Evolutionary conservation across 257 asterid species (phyloP), one percentile per base, ranked within the genome.

Genomic region (Fraxinus excelsior): DNA sequence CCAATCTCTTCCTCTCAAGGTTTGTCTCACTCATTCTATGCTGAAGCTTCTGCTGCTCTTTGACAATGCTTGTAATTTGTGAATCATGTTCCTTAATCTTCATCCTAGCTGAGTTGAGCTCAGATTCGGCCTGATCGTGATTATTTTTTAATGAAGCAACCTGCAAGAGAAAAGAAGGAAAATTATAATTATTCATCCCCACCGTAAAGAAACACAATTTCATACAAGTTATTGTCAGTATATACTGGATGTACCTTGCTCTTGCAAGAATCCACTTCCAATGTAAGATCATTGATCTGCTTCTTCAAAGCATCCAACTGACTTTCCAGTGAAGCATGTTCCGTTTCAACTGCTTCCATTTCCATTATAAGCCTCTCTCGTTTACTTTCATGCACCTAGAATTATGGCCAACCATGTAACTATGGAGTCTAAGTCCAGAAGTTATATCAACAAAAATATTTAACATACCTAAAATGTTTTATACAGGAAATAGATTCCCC

Each of bases 41-140:
- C 76, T 90, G 90, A 82, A 96, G 85, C 58, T 51, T 83, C 83
- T 96, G 87, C 86, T 93, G 98, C 80, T 93, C 88, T 88, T 90
- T 93, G 80, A 89, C 85, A 76, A 96, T 93, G 79, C 86, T 73
- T 80, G 85, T 73, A 74, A 96, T 93, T 82, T 89, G 94, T 16
- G 91, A 87, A 87, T 96, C 99, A 82, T 94, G 80, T 86, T 93
- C 97, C 87, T 89, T 93, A 81, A 96, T 90, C 84, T 96, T 96
- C 86, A 23, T 65, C 71, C 94, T 93, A 49, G 96, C 97, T 73
- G 74, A 71, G 67, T 89, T 86, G 83, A 91, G 99, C 86, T 96
- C 96, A 32, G 88, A 84, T 78, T 93, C 91, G 68, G 84, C 91
- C 84, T 72, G 80, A 53, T 82, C 87, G 51, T 86, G 91, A 78